Evolutionary conservation across 257 asterid species (phyloP).

Genomic region (Scutellaria baicalensis): DNA sequence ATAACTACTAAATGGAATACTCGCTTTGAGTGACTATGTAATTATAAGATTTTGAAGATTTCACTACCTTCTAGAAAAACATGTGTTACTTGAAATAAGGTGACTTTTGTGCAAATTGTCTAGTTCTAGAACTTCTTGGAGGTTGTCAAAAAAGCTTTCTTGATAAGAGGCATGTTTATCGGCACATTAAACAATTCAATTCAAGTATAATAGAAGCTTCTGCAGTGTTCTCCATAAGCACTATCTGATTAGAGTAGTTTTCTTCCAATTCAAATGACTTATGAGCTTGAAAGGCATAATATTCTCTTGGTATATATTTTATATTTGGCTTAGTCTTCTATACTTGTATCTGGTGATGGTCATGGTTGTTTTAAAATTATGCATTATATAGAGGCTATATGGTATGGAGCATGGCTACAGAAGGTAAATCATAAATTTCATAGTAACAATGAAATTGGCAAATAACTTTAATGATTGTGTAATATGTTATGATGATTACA

Average conservation of each 20-base stretch:
- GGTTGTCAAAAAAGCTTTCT: neutral
- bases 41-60: neutral
- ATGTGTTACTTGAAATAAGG: neutral
- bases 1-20: neutral
- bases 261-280: neutral
- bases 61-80: neutral
- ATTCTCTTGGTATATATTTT: neutral
- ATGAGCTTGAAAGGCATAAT: neutral
- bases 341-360: neutral
- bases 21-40: neutral
- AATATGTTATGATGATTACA: conserved; percentile 21
- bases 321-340: neutral
- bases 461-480: neutral
- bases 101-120: neutral
- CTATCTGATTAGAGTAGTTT: neutral
- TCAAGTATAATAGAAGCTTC: neutral
- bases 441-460: neutral
- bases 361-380: neutral
- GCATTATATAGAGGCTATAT: neutral
- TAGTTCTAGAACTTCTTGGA: neutral
- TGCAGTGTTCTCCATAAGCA: neutral
- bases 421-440: neutral
- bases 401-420: neutral
- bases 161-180: neutral
- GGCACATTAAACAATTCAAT: neutral